Evolutionary conservation across 106 monocot species (phyloP), one percentile per base, ranked within the genome.

Genomic region (Apostasia shenzhenica): DNA sequence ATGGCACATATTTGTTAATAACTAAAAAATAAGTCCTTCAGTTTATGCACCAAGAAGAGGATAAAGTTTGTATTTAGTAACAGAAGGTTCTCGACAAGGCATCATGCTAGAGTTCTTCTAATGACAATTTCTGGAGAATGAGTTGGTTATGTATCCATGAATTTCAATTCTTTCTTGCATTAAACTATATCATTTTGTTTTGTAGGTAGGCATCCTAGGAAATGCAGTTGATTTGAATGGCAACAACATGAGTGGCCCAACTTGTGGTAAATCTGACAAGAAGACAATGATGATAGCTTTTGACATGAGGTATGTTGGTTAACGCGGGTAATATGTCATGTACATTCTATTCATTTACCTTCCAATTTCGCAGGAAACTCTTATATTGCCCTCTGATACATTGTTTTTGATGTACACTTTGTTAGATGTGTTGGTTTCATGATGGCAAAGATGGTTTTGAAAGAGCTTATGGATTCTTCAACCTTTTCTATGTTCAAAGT

Each of bases 351-450:
- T 10, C 47, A 59, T 47, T 45, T 48, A 70, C n/a, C 45, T 59
- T 51, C 37, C 45, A 57, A 44, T 39, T 44, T 73, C 0, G 39
- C 44, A 61, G 10, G 40, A 8, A 65, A 38, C 1, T 53, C 62
- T 53, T 63, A 46, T 61, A 61, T 14, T 26, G 49, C 50, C 46
- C 40, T 53, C 69, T 67, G 44, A 54, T 59, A 56, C 57, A 46
- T 6, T 57, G 8, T 48, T 26, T 14, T 55, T 61, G 68, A 52
- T 6, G 55, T 12, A 48, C 0, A 74, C 1, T 59, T 75, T 38
- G 45, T n/a, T 52, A 99, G 97, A 80, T 99, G 92, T 78, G 77
- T 99, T 72, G 97, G 97, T 41, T 92, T 92, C 73, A 99, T 99
- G 52, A 92, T 99, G 97, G 92, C 89, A 45, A 92, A 99, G 63